Base-by-base conservation (phyloP, 106 monocot genomes). In the Dioscorea alata region DNA sequence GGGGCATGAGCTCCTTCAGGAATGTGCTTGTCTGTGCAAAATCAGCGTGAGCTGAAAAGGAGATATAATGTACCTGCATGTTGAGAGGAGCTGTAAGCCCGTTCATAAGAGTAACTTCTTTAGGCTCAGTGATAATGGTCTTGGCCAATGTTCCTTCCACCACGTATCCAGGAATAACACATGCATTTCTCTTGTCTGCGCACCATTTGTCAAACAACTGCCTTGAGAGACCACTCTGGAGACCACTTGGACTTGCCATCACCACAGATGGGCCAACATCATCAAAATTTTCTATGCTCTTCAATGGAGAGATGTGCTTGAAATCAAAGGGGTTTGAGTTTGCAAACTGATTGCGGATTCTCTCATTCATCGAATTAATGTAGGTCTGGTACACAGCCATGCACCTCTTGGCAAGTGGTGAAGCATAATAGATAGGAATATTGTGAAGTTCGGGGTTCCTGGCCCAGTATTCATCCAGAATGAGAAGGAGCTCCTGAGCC, bases 301-400 rank as follows among this genome's bases (percentile, higher is more conserved):
- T 99, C 70, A 99, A 69, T 1, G 92, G 69, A 35, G 92, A 93
- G 49, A 99, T 99, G 77, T 87, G 83, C 73, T 93, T 93, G 75
- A 99, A 99, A 51, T 90, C 85, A 49, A 99, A 99, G 14, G 99
- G 99, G 31, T 99, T 99, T 18, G 90, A 87, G 52, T 79, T 86
- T 20, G 90, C 85, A 83, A 85, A 93, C 69, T 90, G 99, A 63
- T 65, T 87, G 25, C 90, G 63, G 49, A 99, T 99, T 75, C 99
- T 78, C 67, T 99, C 99, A 50, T 90, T 99, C 99, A 99, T 99
- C 20, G 99, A 63, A 69, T 99, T 99, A 23, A 93, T 99, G 71
- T 99, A 99, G 4, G 99, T 99, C 75, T 99, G 99, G 35, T 99
- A 99, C n/a, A 99, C 99, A 60, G 92, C 87, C 99, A 99, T 90